Evolutionary conservation across 192 early-diverging fungal species (phyloP).

Genomic region (Entomortierella beljakovae): DNA sequence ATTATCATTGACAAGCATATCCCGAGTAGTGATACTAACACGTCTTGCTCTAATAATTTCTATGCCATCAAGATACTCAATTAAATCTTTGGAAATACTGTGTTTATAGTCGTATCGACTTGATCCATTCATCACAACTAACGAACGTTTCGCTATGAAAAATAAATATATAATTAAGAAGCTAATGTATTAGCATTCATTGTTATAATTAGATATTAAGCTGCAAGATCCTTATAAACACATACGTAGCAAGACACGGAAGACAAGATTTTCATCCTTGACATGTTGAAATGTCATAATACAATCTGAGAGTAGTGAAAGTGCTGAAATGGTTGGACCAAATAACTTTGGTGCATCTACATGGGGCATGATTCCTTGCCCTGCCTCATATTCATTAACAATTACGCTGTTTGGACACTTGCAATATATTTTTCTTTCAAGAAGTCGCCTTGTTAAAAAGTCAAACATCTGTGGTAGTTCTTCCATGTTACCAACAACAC

Average conservation of each 20-base stretch:
- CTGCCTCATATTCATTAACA: conserved; percentile 75
- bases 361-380: conserved; percentile 71
- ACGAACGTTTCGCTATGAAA: conserved; percentile 64
- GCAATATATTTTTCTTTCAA: conserved; percentile 50
- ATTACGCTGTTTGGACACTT: conserved; percentile 63
- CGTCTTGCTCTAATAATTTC: conserved; percentile 67
- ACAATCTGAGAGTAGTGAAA: conserved; percentile 74
- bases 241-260: conserved; percentile 58
- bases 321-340: conserved; percentile 67
- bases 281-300: conserved; percentile 70
- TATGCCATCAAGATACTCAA: conserved; percentile 55
- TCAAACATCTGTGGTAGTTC: conserved; percentile 62
- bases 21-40: conserved; percentile 69
- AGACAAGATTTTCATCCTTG: conserved; percentile 24
- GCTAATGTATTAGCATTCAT: neutral
- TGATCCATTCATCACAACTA: conserved; percentile 65
- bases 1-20: conserved; percentile 30
- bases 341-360: conserved; percentile 68
- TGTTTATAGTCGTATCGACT: conserved; percentile 73
- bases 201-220: neutral
- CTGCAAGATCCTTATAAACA: neutral
- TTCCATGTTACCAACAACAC: conserved; percentile 63
- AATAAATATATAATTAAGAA: neutral
- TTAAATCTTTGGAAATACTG: conserved; percentile 71
- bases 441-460: conserved; percentile 59